phyloP scores from a whole-genome alignment of 805 yeast genomes.

The Barnettozyma sucrosica region DNA sequence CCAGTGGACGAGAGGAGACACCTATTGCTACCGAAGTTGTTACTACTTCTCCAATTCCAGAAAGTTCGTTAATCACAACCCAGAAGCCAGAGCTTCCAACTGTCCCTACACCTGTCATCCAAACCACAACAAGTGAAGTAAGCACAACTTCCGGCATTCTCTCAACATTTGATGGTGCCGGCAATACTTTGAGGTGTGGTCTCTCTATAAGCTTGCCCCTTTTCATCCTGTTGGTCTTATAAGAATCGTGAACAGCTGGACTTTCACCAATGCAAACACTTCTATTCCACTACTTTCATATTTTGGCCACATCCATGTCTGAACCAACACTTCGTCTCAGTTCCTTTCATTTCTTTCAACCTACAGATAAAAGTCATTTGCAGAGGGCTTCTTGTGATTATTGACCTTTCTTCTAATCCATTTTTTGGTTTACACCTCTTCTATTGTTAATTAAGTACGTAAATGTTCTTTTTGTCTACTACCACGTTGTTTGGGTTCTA shows the following conservation, averaged over 20 bases:
- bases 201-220: not conserved
- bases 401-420: too few relatives aligned
- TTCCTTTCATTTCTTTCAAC: too few relatives aligned
- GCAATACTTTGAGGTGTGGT: not conserved
- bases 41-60: not conserved
- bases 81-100: not conserved
- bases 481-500: too few relatives aligned
- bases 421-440: too few relatives aligned
- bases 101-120: not conserved
- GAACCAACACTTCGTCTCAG: too few relatives aligned
- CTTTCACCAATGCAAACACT: too few relatives aligned
- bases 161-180: slow-evolving; percentile 4
- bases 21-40: not conserved
- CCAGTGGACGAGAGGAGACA: not conserved
- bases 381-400: too few relatives aligned
- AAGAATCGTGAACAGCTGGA: not conserved
- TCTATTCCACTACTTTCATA: too few relatives aligned
- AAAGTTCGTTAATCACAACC: not conserved
- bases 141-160: not conserved
- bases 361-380: too few relatives aligned
- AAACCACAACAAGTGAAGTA: not conserved
- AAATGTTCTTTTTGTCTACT: too few relatives aligned
- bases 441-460: too few relatives aligned
- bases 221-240: slow-evolving; percentile 1
- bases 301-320: too few relatives aligned